Base-by-base conservation (phyloP, 2,329 filamentous ascomycete species). In the Chaetomiaceae sp. region DNA sequence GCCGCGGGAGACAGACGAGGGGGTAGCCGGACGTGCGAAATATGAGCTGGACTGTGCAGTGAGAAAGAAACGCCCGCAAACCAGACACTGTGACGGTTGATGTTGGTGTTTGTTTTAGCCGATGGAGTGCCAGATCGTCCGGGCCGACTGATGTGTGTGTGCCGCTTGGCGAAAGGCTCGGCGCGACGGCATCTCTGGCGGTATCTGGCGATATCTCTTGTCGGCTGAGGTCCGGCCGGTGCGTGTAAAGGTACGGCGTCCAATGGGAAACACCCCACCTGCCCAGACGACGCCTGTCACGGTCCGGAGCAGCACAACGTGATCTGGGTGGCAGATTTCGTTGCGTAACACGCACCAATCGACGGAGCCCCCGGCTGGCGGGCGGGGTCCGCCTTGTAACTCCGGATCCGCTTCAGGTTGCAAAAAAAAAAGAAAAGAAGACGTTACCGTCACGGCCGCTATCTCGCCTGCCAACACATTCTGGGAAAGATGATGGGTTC, bases 281-380 rank as follows among this genome's bases (percentile, higher is more conserved):
- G 37, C 45, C 37, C 48, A 25, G 33, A 18, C 25, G 33, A 44
- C 32, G 27, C 57, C 55, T 54, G 48, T 54, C 51, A 54, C 30
- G 47, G 21, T 23, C 50, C 47, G 36, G 34, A 40, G 56, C 50
- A 51, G 51, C 37, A 30, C 57, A 58, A 55, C 57, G 46, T 58
- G 51, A 58, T 55, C 49, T 53, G 13, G 48, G 36, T 25, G 48
- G 20, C 46, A 51, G 57, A 61, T 58, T 58, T 47, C 29, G 55
- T 61, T 61, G 58, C 58, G 58, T 61, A 61, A 61, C 51, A 36
- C 38, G 45, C 51, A 29, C 44, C 47, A 57, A 54, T 51, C 30
- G 51, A 50, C n/a, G 45, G 27, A 30, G 33, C 37, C 9, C 20
- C 25, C 23, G 38, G 21, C 11, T 10, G 16, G n/a, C n/a, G n/a